A percentile compares a stretch with the other conserved stretches of the same genome.
These are phyloP conservation scores for Diplocarpon rosae DNA, from an alignment of 2,329 filamentous ascomycete genomes.

Conservation along the genomic window DNA sequence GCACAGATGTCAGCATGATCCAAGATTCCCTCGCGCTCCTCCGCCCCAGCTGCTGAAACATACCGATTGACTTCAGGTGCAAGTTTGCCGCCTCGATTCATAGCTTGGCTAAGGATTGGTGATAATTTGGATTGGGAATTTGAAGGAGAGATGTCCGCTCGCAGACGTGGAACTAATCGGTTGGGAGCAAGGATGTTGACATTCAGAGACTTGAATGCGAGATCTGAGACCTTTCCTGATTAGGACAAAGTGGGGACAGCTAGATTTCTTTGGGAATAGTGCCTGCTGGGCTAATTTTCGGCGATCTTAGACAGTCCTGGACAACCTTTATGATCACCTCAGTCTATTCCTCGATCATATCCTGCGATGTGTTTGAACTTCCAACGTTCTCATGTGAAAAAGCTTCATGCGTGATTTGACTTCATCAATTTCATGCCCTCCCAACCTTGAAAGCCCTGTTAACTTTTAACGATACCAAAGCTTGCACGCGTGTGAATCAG, in stretches of 20 bases:
- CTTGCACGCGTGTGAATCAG: too few relatives aligned
- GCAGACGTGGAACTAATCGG: conserved; percentile 6
- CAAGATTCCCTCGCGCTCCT: conserved; percentile 1
- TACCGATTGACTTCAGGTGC: conserved; percentile 99
- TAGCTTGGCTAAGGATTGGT: conserved; percentile 48
- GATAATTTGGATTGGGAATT: conserved; percentile 9
- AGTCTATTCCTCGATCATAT: too few relatives aligned
- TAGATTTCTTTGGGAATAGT: neutral
- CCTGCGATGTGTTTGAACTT: too few relatives aligned
- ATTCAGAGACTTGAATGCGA: conserved; percentile 8
- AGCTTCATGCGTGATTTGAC: too few relatives aligned
- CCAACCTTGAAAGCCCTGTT: too few relatives aligned
- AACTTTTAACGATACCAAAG: too few relatives aligned
- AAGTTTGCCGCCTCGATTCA: conserved; percentile 95
- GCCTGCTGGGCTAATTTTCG: neutral
- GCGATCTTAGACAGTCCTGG: too few relatives aligned
- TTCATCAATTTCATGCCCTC: too few relatives aligned
- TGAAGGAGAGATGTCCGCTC: conserved; percentile 1
- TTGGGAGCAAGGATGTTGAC: conserved; percentile 6
- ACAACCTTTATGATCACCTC: too few relatives aligned
- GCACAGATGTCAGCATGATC: conserved; percentile 20
- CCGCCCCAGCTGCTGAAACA: conserved; percentile 27
- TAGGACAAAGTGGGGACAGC: neutral
- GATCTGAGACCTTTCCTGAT: conserved; percentile 2
- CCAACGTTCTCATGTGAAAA: too few relatives aligned